phyloP scores from a whole-genome alignment of 345 rosid genomes.

The Linum tenue region DNA sequence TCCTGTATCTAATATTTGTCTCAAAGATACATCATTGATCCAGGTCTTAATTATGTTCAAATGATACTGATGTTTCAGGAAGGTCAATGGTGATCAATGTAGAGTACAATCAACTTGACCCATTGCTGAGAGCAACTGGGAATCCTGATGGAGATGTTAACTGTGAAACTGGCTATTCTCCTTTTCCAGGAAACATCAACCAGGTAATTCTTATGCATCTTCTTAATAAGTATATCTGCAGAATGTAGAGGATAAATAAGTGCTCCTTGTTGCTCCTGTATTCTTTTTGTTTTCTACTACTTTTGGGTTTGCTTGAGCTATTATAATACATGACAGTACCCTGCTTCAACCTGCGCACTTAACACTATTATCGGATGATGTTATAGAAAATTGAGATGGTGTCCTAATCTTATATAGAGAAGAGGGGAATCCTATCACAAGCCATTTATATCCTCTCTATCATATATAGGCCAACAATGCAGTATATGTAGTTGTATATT shows the following conservation, averaged over 20 bases:
- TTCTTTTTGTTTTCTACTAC: not conserved
- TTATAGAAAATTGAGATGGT: no score
- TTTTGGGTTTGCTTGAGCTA: no score
- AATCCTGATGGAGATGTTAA: conserved; percentile 87
- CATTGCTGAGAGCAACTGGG: conserved; percentile 82
- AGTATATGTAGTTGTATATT: no score
- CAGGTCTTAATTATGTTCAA: not conserved
- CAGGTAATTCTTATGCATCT: conserved; percentile 44
- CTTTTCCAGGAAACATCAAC: conserved; percentile 96
- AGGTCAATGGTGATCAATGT: conserved; percentile 94
- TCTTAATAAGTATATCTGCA: not conserved
- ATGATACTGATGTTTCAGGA: conserved; percentile 37
- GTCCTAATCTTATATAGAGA: no score
- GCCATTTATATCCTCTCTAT: no score
- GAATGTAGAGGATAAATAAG: no score
- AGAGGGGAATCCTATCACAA: no score
- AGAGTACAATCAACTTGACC: conserved; percentile 97
- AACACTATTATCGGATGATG: no score
- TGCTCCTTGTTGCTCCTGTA: not conserved
- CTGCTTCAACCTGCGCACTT: no score
- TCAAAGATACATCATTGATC: not conserved
- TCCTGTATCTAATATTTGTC: not conserved
- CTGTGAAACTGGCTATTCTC: conserved; percentile 86
- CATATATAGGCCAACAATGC: no score
- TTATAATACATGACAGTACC: no score